These are phyloP conservation scores for Trichocladium uniseriatum DNA, from an alignment of 495 filamentous ascomycete species.

Conservation along the genomic window DNA sequence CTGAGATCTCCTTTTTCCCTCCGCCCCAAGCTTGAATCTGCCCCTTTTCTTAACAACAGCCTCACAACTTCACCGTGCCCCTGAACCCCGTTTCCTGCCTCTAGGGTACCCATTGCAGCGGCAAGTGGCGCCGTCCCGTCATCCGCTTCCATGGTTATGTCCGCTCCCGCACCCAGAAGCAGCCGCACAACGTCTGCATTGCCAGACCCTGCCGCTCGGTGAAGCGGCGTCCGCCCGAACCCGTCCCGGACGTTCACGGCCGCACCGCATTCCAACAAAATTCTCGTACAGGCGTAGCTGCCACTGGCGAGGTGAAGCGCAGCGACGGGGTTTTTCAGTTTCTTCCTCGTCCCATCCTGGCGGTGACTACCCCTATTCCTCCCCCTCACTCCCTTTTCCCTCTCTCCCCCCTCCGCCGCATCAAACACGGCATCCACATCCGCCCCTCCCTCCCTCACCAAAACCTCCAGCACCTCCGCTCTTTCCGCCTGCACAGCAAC, in stretches of 20 bases:
- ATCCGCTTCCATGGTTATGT: not conserved
- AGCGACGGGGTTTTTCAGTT: conserved; percentile 6
- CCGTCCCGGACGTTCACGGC: conserved; percentile 2
- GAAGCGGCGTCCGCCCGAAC: conserved; percentile 12
- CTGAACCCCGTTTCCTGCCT: not conserved
- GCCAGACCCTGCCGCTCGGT: conserved; percentile 11
- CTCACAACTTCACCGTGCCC: too few relatives aligned
- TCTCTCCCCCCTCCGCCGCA: not conserved
- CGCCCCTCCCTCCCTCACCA: conserved; percentile 13
- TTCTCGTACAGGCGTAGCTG: not conserved
- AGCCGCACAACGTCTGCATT: conserved; percentile 6
- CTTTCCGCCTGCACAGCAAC: conserved; percentile 12
- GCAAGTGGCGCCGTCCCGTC: conserved; percentile 7
- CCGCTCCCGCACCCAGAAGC: conserved; percentile 9
- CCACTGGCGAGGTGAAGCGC: conserved; percentile 15
- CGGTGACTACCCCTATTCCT: not conserved
- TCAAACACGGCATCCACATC: conserved; percentile 10
- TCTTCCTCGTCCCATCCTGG: not conserved
- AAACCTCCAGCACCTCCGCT: not conserved
- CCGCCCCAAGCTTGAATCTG: too few relatives aligned
- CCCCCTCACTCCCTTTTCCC: not conserved
- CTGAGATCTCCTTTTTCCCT: too few relatives aligned
- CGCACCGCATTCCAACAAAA: conserved; percentile 12
- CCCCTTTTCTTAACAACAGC: too few relatives aligned
- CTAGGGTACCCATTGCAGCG: not conserved